Evolutionary conservation across 371 early-diverging fungal species (phyloP), one percentile per base, ranked within the genome.

Genomic region (Fennellomyces sp.): DNA sequence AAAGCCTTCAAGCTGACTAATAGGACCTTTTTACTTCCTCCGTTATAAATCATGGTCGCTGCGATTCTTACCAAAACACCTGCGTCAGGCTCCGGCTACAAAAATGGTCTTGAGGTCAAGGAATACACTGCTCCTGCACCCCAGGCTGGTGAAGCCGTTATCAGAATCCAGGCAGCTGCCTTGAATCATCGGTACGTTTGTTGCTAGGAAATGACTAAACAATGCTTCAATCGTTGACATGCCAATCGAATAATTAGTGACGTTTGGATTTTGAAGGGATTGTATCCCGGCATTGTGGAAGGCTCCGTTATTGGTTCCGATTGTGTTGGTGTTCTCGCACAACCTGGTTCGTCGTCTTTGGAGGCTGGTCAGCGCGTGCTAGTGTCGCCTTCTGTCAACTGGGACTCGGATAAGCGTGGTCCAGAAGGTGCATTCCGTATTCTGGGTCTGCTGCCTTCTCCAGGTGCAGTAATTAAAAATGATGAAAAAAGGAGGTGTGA

Each of bases 341-440:
- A 65, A 35, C 19, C 48, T 2, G 63, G 60, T 13, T 33, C 54
- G 3, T 48, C 56, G 3, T 21, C 38, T 3, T 28, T 52, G 10
- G 63, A 69, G 15, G 47, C 67, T 17, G 83, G 81, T 26, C 72
- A 73, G 31, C 73, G 74, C 17, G 85, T 86, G 10, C 57, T 86
- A 10, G 64, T 89, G 52, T 79, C 77, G 66, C 85, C 89, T 39
- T 68, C 77, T n/a, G 62, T 71, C 4, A 83, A 83, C 25, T 89
- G 90, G 90, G 72, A 69, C 15, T 69, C 63, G 6, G 85, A 88
- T 58, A 80, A 81, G 39, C 64, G 77, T 30, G 83, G 73, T 13
- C 91, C 91, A 2, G 90, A 91, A 70, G 74, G 77, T 8, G 63
- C 53, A 2, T 85, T 81, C 51, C 66, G 73, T 28, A 85, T 88